Evolutionary conservation across 192 early-diverging fungal genomes (phyloP), one percentile per base, ranked within the genome.

Genomic region (Gaertneriomyces semiglobifer): DNA sequence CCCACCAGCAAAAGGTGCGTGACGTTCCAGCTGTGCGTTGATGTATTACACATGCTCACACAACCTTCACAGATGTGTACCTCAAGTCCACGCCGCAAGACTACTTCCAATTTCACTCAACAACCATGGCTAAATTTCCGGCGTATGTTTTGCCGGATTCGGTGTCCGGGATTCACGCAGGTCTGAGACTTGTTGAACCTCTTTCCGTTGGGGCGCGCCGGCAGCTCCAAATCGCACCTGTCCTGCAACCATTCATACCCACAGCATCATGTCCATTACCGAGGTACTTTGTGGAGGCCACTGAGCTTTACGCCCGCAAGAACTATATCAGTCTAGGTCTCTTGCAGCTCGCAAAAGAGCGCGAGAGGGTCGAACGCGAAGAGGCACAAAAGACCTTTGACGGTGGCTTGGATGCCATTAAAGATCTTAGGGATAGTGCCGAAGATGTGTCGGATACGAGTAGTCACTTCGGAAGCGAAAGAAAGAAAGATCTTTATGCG

Each of bases 31-130:
- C n/a, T 6, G 6, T 42, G 42, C 25, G 12, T 16, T 63, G 19
- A 14, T 65, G 33, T 19, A 33, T 57, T 25, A 16, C 19, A 18
- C 20, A 16, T 11, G n/a, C 18, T 6, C 38, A 20, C 56, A 11
- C 60, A 40, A n/a, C 65, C 10, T 54, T 14, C 5, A 44, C 51
- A 73, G 73, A 62, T 16, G 20, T 63, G 20, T 69, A 63, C 45
- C 69, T 78, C 14, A 91, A 90, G 72, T 73, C 84, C 0, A 79
- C 80, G 2, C 88, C 89, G 4, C 68, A 80, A 16, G 90, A 92
- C 59, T 77, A 86, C 48, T 71, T 82, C 39, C 66, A 70, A 7
- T 87, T 86, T 58, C 78, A 88, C 53, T 68, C 69, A 4, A 79
- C 87, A 47, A 77, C 77, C 43, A 76, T 79, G 1, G 62, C 76